A percentile compares a stretch with the other conserved stretches of the same genome.
Conservation (phyloP, 768 basidiomycete species). For the Hypholoma sublateritium region DNA sequence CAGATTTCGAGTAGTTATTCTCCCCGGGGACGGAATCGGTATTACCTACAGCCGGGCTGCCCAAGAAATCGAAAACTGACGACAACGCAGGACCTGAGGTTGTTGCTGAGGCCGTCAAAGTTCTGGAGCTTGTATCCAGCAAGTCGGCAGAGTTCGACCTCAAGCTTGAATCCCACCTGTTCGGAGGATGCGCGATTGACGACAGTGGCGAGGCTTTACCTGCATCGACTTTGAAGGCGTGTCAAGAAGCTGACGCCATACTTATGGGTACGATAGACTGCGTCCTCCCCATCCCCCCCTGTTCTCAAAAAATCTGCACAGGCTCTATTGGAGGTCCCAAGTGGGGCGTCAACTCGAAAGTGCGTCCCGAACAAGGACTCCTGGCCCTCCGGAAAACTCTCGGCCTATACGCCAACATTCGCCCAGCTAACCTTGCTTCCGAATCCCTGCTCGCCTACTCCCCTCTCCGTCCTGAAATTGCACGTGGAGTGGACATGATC, state of each 20-base stretch:
- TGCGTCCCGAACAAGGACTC: conserved; percentile 92
- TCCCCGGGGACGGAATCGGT: conserved; percentile 99
- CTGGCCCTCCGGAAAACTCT: conserved; percentile 87
- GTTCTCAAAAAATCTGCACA: conserved; percentile 28
- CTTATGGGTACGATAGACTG: conserved; percentile 70
- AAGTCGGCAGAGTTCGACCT: conserved; percentile 67
- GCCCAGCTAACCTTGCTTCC: conserved; percentile 93
- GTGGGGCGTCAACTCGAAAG: conserved; percentile 88
- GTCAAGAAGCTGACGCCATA: conserved; percentile 92
- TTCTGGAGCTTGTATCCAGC: conserved; percentile 71
- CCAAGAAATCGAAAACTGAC: conserved; percentile 9
- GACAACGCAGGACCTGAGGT: conserved; percentile 78
- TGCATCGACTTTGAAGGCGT: conserved; percentile 80
- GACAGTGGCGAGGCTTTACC: conserved; percentile 83
- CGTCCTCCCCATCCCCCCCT: background rate
- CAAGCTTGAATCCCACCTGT: conserved; percentile 70
- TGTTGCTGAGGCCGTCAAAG: conserved; percentile 77
- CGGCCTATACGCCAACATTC: conserved; percentile 97
- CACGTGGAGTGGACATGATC: conserved; percentile 85
- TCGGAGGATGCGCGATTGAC: conserved; percentile 95
- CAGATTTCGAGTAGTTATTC: conserved; percentile 85
- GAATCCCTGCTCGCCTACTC: conserved; percentile 85
- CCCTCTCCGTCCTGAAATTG: conserved; percentile 85
- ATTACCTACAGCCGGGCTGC: conserved; percentile 14
- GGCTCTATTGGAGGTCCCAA: conserved; percentile 99